A percentile compares a stretch with the other conserved stretches of the same genome.
Evolutionary conservation across 345 rosid species (phyloP).

Genomic region (Psidium friedrichsthalianum): DNA sequence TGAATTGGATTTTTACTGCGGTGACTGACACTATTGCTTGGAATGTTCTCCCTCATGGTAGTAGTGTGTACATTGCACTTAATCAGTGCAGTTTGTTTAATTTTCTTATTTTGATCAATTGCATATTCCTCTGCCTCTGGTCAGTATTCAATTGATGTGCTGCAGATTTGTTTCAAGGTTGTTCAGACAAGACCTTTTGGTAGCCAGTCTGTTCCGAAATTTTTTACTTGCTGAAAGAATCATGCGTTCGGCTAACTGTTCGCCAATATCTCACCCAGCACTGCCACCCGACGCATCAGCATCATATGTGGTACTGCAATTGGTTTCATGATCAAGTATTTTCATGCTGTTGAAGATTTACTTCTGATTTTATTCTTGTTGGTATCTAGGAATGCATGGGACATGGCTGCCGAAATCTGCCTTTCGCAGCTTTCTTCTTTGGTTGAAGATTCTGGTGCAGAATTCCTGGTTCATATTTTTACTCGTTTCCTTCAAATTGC

Average conservation of each 20-base stretch:
- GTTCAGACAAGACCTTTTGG: slow-evolving; percentile 95
- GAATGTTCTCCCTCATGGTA: slow-evolving; percentile 99
- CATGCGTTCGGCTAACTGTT: slow-evolving; percentile 98
- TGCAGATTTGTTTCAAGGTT: slow-evolving; percentile 88
- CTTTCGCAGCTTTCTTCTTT: slow-evolving; percentile 92
- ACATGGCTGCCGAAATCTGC: slow-evolving; percentile 99
- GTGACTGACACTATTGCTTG: slow-evolving; percentile 99
- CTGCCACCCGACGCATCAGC: slow-evolving; percentile 99
- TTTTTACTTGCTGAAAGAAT: slow-evolving; percentile 98
- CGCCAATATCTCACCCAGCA: slow-evolving; percentile 90
- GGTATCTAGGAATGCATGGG: slow-evolving; percentile 98
- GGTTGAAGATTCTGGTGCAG: slow-evolving; percentile 69
- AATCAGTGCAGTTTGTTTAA: neutral
- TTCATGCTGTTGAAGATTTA: neutral
- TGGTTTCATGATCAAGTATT: neutral
- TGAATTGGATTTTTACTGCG: slow-evolving; percentile 99
- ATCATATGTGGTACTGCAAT: slow-evolving; percentile 90
- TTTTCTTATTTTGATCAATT: slow-evolving; percentile 1
- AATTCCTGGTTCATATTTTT: slow-evolving; percentile 57
- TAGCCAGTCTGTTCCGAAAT: slow-evolving; percentile 92
- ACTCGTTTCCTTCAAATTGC: neutral
- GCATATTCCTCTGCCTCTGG: neutral
- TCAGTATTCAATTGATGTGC: slow-evolving; percentile 7
- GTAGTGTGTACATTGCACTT: neutral
- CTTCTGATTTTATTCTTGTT: neutral